Evolutionary conservation across 177 flowering plant genomes (phyloP).

Genomic region (Vitis hybrid): DNA sequence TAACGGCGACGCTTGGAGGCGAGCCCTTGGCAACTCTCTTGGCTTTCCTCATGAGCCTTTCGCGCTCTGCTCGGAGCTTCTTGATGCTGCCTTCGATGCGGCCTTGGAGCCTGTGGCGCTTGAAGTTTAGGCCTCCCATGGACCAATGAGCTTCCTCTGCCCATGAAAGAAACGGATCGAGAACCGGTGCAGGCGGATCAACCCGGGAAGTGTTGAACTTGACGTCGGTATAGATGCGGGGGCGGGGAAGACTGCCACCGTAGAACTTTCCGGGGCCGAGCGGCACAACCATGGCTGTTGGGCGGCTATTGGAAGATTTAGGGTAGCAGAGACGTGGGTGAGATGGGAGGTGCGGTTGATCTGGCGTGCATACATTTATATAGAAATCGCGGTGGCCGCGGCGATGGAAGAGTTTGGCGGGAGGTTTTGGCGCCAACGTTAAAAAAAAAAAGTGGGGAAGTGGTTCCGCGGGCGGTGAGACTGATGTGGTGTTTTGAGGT

Average conservation of each 20-base stretch:
- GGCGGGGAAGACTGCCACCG: conserved; percentile 87
- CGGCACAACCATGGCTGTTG: conserved; percentile 52
- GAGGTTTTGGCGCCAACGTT: not conserved
- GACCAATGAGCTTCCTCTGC: conserved; percentile 94
- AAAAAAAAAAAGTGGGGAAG: too few species aligned
- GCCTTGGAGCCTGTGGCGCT: conserved; percentile 75
- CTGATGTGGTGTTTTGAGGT: too few species aligned
- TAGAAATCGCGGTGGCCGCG: not conserved
- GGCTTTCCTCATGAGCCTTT: conserved; percentile 20
- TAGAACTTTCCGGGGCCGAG: conserved; percentile 84
- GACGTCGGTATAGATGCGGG: conserved; percentile 64
- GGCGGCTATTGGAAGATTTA: conserved; percentile 1
- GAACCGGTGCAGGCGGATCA: conserved; percentile 68
- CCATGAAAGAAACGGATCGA: conserved; percentile 81
- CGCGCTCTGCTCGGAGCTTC: conserved; percentile 46
- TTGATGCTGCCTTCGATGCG: conserved; percentile 75
- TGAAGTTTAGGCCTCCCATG: conserved; percentile 85
- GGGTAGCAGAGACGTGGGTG: not conserved
- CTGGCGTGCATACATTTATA: not conserved
- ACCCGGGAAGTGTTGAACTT: conserved; percentile 52
- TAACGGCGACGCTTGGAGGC: not conserved
- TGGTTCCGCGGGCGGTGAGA: too few species aligned
- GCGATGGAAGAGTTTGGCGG: conserved; percentile 3
- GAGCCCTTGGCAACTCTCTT: not conserved
- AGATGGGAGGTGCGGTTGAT: not conserved